These are phyloP conservation scores for Colletotrichum echinochloae DNA, from an alignment of 2,329 filamentous ascomycete genomes.

Conservation along the genomic window DNA sequence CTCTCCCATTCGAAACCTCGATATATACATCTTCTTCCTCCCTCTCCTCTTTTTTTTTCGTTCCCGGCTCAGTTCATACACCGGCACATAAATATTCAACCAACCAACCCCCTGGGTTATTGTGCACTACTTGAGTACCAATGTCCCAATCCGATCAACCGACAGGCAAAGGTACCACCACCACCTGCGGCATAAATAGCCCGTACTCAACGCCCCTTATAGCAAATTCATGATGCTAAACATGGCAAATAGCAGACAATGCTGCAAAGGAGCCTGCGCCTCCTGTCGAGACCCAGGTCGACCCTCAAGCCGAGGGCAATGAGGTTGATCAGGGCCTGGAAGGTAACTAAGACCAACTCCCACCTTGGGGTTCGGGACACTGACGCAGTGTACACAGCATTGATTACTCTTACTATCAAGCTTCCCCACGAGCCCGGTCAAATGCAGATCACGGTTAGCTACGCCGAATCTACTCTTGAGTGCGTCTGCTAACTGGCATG, in stretches of 20 bases:
- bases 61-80: not conserved
- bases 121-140: slow-evolving; percentile 12
- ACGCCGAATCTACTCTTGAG: not conserved
- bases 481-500: slow-evolving; percentile 23
- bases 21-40: slow-evolving; percentile 7
- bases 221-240: slow-evolving; percentile 21
- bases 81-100: not conserved
- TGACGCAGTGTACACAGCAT: slow-evolving; percentile 53
- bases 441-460: slow-evolving; percentile 84
- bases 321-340: slow-evolving; percentile 37
- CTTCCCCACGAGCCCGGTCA: slow-evolving; percentile 83
- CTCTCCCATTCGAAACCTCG: slow-evolving; percentile 15
- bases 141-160: slow-evolving; percentile 38
- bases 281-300: slow-evolving; percentile 17
- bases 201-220: not conserved
- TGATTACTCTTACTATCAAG: slow-evolving; percentile 77
- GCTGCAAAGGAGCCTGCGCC: slow-evolving; percentile 26
- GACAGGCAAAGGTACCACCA: slow-evolving; percentile 34
- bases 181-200: not conserved
- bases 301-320: slow-evolving; percentile 13
- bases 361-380: slow-evolving; percentile 14
- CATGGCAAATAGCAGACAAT: slow-evolving; percentile 19
- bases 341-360: slow-evolving; percentile 10
- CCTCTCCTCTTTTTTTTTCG: not conserved
- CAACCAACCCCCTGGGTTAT: not conserved